These are phyloP conservation scores for Gossypium turneri DNA, from an alignment of 345 rosid genomes.

Conservation along the genomic window DNA sequence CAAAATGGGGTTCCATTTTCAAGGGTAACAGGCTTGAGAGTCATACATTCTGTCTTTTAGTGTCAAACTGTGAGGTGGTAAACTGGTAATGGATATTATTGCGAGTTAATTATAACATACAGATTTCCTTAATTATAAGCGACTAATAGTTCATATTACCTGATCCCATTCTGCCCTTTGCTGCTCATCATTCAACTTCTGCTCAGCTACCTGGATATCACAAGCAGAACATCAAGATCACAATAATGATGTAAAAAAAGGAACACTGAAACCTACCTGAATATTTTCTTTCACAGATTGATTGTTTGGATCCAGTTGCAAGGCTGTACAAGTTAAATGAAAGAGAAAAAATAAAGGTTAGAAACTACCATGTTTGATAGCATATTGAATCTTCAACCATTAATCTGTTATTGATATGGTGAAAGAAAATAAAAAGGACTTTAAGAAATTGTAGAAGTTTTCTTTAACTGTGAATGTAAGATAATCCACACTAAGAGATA, in stretches of 20 bases:
- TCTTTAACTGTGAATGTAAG: neutral
- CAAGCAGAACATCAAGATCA: slow-evolving; percentile 11
- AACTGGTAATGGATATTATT: neutral
- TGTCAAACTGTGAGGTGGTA: neutral
- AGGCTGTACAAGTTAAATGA: slow-evolving; percentile 43
- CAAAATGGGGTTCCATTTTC: neutral
- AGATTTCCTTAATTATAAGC: no score
- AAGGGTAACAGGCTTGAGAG: neutral
- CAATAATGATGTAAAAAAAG: neutral
- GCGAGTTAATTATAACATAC: neutral
- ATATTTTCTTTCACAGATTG: slow-evolving; percentile 73
- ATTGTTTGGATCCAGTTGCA: slow-evolving; percentile 72
- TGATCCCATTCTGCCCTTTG: slow-evolving; percentile 43
- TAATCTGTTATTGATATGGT: neutral
- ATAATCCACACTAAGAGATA: neutral
- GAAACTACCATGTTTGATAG: slow-evolving; percentile 12
- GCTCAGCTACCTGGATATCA: slow-evolving; percentile 59
- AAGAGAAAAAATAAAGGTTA: slow-evolving; percentile 1
- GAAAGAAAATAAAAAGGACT: neutral
- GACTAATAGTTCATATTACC: slow-evolving; percentile 30
- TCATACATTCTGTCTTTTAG: neutral
- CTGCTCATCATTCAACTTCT: slow-evolving; percentile 57
- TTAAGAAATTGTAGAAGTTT: neutral
- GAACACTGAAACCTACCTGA: slow-evolving; percentile 40
- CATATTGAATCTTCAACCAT: neutral